Evolutionary conservation across 208 protist genomes (phyloP).

Genomic region (Acanthamoeba triangularis): DNA sequence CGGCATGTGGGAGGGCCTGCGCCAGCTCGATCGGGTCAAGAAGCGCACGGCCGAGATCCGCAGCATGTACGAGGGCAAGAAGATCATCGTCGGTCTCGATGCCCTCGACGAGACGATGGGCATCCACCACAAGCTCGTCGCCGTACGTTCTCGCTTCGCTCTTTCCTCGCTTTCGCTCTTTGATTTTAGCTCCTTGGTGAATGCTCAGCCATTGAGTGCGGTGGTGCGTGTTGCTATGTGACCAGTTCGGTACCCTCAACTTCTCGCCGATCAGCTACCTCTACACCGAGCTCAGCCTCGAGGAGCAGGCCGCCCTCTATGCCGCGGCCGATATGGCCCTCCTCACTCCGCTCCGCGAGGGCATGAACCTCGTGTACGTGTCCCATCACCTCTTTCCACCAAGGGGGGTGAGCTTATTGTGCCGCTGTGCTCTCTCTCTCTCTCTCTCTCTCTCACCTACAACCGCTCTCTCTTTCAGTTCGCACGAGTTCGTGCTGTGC

Average conservation of each 20-base stretch:
- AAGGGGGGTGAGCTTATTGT: too few relatives aligned
- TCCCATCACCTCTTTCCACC: neutral
- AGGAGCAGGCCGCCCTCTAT: slow-evolving; percentile 88
- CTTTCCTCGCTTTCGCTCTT: neutral
- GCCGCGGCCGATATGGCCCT: slow-evolving; percentile 85
- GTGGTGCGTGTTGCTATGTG: slow-evolving; percentile 24
- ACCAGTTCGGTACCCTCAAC: slow-evolving; percentile 81
- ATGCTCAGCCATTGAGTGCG: neutral
- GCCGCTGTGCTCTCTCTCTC: neutral
- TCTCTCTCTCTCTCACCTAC: neutral
- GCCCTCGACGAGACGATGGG: slow-evolving; percentile 90
- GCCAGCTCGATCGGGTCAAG: slow-evolving; percentile 48
- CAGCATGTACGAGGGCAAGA: slow-evolving; percentile 84
- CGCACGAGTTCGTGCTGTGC: slow-evolving; percentile 87
- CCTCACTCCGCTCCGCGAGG: slow-evolving; percentile 90
- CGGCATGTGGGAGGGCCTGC: slow-evolving; percentile 3
- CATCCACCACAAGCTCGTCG: slow-evolving; percentile 88
- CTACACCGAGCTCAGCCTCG: slow-evolving; percentile 84
- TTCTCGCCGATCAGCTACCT: slow-evolving; percentile 89
- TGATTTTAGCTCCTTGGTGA: too few relatives aligned
- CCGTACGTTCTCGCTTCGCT: neutral
- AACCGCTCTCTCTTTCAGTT: slow-evolving; percentile 48
- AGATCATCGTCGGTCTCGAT: slow-evolving; percentile 91
- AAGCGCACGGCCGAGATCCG: slow-evolving; percentile 76
- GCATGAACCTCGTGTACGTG: slow-evolving; percentile 89